These are phyloP conservation scores for Fomitiporia mediterranea DNA, from an alignment of 1,284 basidiomycete species.

Conservation along the genomic window DNA sequence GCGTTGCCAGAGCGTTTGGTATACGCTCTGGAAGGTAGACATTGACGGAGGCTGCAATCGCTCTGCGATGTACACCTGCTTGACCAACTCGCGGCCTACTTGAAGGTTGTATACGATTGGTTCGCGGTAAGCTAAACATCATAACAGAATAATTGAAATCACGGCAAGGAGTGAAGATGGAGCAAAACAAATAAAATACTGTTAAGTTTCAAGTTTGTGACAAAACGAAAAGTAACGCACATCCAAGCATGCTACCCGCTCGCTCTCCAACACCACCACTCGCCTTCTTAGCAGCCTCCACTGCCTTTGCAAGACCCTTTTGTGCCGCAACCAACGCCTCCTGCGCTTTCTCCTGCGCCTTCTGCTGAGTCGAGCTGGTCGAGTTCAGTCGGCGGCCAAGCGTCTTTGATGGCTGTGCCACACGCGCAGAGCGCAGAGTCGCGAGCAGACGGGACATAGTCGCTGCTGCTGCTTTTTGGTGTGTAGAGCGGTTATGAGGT, in stretches of 20 bases:
- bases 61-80: slow-evolving; percentile 91
- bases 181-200: background rate
- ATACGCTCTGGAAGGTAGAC: slow-evolving; percentile 61
- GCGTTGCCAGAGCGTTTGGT: slow-evolving; percentile 68
- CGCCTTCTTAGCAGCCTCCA: slow-evolving; percentile 48
- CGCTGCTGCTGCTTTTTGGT: background rate
- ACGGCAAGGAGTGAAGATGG: background rate
- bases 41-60: slow-evolving; percentile 78
- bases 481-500: no score
- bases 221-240: slow-evolving; percentile 39
- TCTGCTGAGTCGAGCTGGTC: slow-evolving; percentile 19
- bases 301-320: slow-evolving; percentile 49
- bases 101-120: slow-evolving; percentile 82
- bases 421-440: slow-evolving; percentile 1
- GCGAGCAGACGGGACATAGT: slow-evolving; percentile 9
- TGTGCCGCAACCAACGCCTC: slow-evolving; percentile 57
- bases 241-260: slow-evolving; percentile 56
- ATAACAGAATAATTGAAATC: background rate
- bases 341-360: slow-evolving; percentile 46
- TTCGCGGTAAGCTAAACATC: slow-evolving; percentile 66
- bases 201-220: background rate
- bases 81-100: slow-evolving; percentile 79
- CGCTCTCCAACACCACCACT: slow-evolving; percentile 59
- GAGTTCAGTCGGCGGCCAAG: slow-evolving; percentile 14
- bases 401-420: slow-evolving; percentile 7